A percentile compares a stretch with the other conserved stretches of the same genome.
These are phyloP conservation scores for Sistotremastrum suecicum DNA, from an alignment of 768 basidiomycete species.

Conservation along the genomic window DNA sequence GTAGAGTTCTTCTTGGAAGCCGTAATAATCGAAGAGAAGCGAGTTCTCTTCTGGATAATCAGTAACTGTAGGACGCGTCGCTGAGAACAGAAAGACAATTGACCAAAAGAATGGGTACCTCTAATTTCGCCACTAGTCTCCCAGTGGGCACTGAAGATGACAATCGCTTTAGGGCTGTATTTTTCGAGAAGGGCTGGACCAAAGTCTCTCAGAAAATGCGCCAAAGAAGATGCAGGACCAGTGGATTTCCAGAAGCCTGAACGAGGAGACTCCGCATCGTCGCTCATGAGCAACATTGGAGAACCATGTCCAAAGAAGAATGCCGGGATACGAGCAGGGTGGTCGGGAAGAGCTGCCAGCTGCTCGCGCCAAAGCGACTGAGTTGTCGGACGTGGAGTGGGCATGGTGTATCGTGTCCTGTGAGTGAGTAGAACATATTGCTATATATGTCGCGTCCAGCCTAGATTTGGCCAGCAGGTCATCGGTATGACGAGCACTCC, in stretches of 20 bases:
- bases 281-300: slow-evolving; percentile 26
- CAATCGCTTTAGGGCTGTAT: slow-evolving; percentile 65
- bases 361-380: slow-evolving; percentile 35
- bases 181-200: slow-evolving; percentile 50
- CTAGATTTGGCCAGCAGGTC: too few species aligned
- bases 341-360: slow-evolving; percentile 39
- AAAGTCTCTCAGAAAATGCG: slow-evolving; percentile 48
- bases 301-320: slow-evolving; percentile 71
- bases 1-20: slow-evolving; percentile 47
- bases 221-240: slow-evolving; percentile 42
- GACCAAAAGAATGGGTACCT: slow-evolving; percentile 22
- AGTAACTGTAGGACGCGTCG: slow-evolving; percentile 31
- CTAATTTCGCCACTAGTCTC: slow-evolving; percentile 46
- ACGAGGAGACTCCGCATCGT: slow-evolving; percentile 3
- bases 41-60: slow-evolving; percentile 71
- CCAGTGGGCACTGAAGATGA: slow-evolving; percentile 79
- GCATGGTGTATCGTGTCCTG: too few species aligned
- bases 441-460: too few species aligned
- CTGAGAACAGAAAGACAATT: neutral
- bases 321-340: slow-evolving; percentile 47
- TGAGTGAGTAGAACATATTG: too few species aligned
- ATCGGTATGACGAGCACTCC: too few species aligned
- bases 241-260: slow-evolving; percentile 4
- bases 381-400: slow-evolving; percentile 17
- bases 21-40: slow-evolving; percentile 60